Conservation (phyloP, 1,284 basidiomycete species). For the Malassezia arunalokei region DNA sequence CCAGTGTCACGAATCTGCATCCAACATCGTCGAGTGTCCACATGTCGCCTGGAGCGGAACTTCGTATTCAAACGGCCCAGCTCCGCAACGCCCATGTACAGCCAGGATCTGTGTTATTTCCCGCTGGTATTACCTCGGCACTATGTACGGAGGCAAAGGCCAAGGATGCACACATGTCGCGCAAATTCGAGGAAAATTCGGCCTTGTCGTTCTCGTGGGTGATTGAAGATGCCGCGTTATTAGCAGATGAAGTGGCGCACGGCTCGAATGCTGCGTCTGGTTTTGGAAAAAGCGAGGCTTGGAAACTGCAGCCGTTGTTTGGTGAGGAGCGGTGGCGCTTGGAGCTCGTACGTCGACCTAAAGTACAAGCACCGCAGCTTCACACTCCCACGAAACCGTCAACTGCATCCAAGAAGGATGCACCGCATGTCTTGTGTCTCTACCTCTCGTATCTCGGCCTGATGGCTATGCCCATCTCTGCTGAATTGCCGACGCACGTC, state of each 20-base stretch:
- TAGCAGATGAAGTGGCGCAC: slow-evolving; percentile 33
- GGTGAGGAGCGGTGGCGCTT: slow-evolving; percentile 42
- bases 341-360: slow-evolving; percentile 25
- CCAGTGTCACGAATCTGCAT: slow-evolving; percentile 11
- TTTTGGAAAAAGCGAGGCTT: slow-evolving; percentile 32
- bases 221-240: slow-evolving; percentile 25
- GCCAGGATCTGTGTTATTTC: slow-evolving; percentile 6
- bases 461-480: slow-evolving; percentile 5
- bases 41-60: slow-evolving; percentile 7
- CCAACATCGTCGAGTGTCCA: not conserved
- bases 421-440: not conserved
- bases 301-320: slow-evolving; percentile 39
- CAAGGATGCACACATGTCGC: slow-evolving; percentile 7
- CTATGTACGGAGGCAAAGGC: not conserved
- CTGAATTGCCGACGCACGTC: slow-evolving; percentile 10
- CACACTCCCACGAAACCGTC: not conserved
- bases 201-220: slow-evolving; percentile 35
- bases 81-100: slow-evolving; percentile 4
- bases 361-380: not conserved
- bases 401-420: not conserved
- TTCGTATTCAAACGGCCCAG: not conserved
- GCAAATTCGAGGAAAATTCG: slow-evolving; percentile 29
- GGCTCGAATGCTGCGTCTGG: slow-evolving; percentile 25
- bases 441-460: slow-evolving; percentile 8
- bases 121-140: slow-evolving; percentile 7